Percentiles rank a stretch among this genome's conserved stretches.
phyloP scores from a whole-genome alignment of 352 stramenopile species.

The Pythium volutum region DNA sequence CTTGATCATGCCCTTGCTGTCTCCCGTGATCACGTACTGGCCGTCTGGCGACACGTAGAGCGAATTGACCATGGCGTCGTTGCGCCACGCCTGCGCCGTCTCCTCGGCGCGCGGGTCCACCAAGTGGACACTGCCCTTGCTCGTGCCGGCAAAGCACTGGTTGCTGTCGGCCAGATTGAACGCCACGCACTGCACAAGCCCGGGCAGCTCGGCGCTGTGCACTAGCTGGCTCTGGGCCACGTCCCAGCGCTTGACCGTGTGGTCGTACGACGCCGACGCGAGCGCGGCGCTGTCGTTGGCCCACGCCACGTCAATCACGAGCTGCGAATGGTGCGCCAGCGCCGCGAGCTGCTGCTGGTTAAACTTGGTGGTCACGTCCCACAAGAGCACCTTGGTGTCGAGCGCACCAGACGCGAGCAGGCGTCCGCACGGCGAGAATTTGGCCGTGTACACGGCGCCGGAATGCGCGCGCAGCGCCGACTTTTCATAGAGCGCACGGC shows the following conservation, averaged over 20 bases:
- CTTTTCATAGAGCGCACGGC: conserved; percentile 76
- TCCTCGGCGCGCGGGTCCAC: conserved; percentile 60
- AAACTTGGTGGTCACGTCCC: conserved; percentile 88
- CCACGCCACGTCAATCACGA: conserved; percentile 87
- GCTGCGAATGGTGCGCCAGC: conserved; percentile 69
- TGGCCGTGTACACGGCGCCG: conserved; percentile 83
- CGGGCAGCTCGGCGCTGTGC: conserved; percentile 62
- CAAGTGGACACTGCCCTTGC: conserved; percentile 75
- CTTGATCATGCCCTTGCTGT: conserved; percentile 87
- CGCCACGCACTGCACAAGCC: conserved; percentile 81
- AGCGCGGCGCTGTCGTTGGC: conserved; percentile 71
- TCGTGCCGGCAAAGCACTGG: conserved; percentile 80
- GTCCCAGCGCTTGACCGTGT: conserved; percentile 88
- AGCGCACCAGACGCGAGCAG: conserved; percentile 77
- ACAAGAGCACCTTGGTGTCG: conserved; percentile 80
- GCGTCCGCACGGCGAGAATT: conserved; percentile 82
- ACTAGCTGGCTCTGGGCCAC: conserved; percentile 72
- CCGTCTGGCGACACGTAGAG: conserved; percentile 75
- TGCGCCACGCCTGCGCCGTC: conserved; percentile 52
- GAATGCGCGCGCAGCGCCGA: conserved; percentile 72
- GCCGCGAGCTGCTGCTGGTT: conserved; percentile 83
- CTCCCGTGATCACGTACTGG: conserved; percentile 74
- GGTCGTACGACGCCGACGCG: conserved; percentile 81
- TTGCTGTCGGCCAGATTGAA: conserved; percentile 83
- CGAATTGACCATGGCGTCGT: conserved; percentile 86